Evolutionary conservation across 768 basidiomycete genomes (phyloP).

Genomic region (Candolleomyces eurysporus): DNA sequence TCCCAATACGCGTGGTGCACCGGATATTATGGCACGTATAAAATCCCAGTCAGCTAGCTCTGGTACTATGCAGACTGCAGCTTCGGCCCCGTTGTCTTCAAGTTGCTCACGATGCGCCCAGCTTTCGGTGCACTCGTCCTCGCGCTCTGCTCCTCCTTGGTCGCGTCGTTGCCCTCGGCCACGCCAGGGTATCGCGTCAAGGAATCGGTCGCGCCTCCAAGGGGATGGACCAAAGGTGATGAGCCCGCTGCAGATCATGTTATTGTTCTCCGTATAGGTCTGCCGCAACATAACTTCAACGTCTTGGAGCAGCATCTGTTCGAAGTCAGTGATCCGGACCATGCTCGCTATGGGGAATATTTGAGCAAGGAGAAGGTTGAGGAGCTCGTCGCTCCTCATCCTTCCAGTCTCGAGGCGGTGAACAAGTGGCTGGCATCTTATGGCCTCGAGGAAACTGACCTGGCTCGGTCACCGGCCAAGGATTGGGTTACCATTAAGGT

Average conservation of each 20-base stretch:
- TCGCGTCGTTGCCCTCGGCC: not conserved
- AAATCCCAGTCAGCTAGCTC: not conserved
- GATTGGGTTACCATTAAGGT: conserved; percentile 68
- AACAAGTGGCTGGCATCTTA: conserved; percentile 60
- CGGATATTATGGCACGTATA: not conserved
- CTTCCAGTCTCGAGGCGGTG: conserved; percentile 50
- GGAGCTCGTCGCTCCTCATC: conserved; percentile 55
- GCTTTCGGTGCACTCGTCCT: not conserved
- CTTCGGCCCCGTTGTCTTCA: not conserved
- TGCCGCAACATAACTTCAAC: conserved; percentile 51
- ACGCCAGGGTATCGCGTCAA: conserved; percentile 36
- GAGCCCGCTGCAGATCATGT: conserved; percentile 41
- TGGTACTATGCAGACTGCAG: not conserved
- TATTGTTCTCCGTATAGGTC: conserved; percentile 56
- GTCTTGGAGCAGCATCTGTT: conserved; percentile 50
- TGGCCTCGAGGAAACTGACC: conserved; percentile 46
- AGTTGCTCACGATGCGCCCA: not conserved
- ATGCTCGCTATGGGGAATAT: conserved; percentile 53
- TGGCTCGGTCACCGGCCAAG: conserved; percentile 57
- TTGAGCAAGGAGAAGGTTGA: conserved; percentile 69
- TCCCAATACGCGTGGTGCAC: too few species aligned
- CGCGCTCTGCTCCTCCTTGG: not conserved
- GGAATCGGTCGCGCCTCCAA: conserved; percentile 39
- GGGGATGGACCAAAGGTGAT: conserved; percentile 40
- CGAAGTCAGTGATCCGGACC: conserved; percentile 58